Evolutionary conservation across 768 basidiomycete genomes (phyloP), one percentile per base, ranked within the genome.

Genomic region (Asterophora lycoperdoides): DNA sequence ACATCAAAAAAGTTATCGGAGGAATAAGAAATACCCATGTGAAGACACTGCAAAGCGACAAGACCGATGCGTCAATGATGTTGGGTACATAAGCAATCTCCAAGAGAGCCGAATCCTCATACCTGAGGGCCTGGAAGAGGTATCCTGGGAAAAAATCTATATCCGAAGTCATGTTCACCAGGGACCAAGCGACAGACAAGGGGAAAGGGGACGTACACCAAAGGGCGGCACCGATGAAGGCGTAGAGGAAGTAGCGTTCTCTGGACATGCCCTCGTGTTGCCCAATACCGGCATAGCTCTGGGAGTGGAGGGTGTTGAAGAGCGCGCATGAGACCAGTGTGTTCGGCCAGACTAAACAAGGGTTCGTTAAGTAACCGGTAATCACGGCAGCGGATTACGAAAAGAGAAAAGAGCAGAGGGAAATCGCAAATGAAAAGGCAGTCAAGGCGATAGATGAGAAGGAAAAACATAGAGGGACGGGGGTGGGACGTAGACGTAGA

Each of bases 271-370:
- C 80, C 18, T 75, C 77, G 33, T 74, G 74, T 13, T 68, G 59
- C 1, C 80, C 80, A 44, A 78, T 72, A 1, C 81, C 81, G 23
- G 74, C 74, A 52, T 81, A 80, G 32, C 67, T 72, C 44, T 79
- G 74, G 0, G 79, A 78, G 61, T 89, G 86, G 7, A 89, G 72
- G 0, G 86, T 89, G 54, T 89, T 88, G 63, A 85, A 86, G 3
- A 88, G 64, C 2, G 83, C 81, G 56, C 84, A 86, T 0, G 76
- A 71, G 10, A 88, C 86, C 4, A 89, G 71, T 34, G 81, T 81
- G 48, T 77, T 75, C 1, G 86, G 86, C 86, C 86, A 89, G 37
- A 89, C 83, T 81, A 8, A 26, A 23, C 23, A 23, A 23, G 23
- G 23, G 3, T 6, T 23, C 23, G 23, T 23, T 6, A 23, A 41